A percentile compares a stretch with the other conserved stretches of the same genome.
These are phyloP conservation scores for Dichotomocladium elegans DNA, from an alignment of 371 early-diverging fungal genomes.

Conservation along the genomic window DNA sequence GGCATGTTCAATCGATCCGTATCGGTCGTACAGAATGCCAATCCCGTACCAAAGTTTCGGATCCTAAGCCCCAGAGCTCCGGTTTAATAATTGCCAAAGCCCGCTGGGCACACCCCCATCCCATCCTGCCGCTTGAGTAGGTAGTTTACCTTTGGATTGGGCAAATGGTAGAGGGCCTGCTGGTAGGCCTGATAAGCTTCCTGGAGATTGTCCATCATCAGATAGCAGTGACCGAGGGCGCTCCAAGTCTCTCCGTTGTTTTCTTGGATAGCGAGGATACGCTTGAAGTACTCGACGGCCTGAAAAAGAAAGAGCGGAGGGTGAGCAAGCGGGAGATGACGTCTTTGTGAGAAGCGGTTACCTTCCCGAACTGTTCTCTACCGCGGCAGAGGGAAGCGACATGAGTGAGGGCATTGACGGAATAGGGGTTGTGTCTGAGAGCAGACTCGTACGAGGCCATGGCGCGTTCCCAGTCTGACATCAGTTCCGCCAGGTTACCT, in stretches of 20 bases:
- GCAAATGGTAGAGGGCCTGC: constrained; percentile 84
- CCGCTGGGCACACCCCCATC: no score
- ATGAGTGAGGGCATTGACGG: constrained; percentile 68
- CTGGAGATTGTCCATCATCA: constrained; percentile 90
- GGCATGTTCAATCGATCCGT: constrained; percentile 93
- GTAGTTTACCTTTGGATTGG: constrained; percentile 66
- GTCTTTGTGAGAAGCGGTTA: constrained; percentile 1
- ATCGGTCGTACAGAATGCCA: constrained; percentile 97
- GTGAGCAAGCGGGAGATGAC: not conserved
- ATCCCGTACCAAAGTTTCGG: constrained; percentile 99
- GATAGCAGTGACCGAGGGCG: constrained; percentile 89
- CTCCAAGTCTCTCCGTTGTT: constrained; percentile 93
- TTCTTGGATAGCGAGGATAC: constrained; percentile 74
- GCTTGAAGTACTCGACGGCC: constrained; percentile 87
- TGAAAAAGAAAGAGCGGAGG: constrained; percentile 6
- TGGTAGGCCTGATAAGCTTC: constrained; percentile 92
- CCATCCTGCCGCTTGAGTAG: no score
- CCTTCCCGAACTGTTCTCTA: constrained; percentile 59
- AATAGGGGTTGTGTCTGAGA: constrained; percentile 86
- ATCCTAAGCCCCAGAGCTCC: constrained; percentile 49
- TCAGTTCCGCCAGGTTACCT: constrained; percentile 67
- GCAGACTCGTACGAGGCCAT: constrained; percentile 79
- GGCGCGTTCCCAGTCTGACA: constrained; percentile 76
- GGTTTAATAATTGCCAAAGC: not conserved
- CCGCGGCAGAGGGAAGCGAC: constrained; percentile 67